These are phyloP conservation scores for Solanum chacoense DNA, from an alignment of 305 asterid species.

Conservation along the genomic window DNA sequence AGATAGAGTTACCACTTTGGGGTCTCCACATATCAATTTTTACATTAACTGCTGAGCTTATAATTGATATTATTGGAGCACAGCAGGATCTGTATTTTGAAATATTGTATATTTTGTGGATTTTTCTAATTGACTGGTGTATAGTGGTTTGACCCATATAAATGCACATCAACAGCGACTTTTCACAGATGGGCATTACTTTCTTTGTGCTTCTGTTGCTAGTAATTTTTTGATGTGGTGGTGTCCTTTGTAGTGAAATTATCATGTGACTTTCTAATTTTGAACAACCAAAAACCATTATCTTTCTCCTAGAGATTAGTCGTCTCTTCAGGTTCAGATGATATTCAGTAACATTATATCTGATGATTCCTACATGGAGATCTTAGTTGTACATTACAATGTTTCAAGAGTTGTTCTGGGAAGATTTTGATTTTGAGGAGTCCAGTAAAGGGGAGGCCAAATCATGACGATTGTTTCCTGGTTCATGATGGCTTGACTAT, in stretches of 20 bases:
- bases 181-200: not conserved
- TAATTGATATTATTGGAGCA: not conserved
- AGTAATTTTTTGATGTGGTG: not conserved
- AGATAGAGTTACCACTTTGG: not conserved
- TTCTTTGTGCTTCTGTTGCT: not conserved
- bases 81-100: not conserved
- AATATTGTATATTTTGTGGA: not conserved
- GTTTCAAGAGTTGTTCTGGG: slow-evolving; percentile 23
- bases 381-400: slow-evolving; percentile 19
- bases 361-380: slow-evolving; percentile 22
- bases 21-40: not conserved
- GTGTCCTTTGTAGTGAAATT: not conserved
- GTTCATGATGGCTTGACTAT: slow-evolving; percentile 42
- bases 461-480: slow-evolving; percentile 32
- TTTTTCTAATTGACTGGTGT: not conserved
- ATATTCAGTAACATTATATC: slow-evolving; percentile 6
- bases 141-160: not conserved
- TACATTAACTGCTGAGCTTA: not conserved
- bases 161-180: not conserved
- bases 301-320: slow-evolving; percentile 8
- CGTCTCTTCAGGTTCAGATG: slow-evolving; percentile 10
- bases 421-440: slow-evolving; percentile 37
- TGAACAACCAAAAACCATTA: not conserved
- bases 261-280: not conserved
- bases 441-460: slow-evolving; percentile 36